phyloP scores from a whole-genome alignment of 495 filamentous ascomycete species.

The Sporormia fimetaria region DNA sequence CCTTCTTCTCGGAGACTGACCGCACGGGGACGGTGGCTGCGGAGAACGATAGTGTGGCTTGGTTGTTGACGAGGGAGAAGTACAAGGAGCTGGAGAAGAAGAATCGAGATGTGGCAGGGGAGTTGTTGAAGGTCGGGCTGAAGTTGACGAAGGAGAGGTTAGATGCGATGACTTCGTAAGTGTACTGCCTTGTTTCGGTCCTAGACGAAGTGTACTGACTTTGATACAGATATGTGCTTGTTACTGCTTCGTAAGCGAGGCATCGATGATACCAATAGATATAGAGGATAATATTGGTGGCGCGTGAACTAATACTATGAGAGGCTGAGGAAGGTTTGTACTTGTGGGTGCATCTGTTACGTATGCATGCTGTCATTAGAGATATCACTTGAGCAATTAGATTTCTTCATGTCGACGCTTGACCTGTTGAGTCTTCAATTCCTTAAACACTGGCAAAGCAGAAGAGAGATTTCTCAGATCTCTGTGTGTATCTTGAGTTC shows the following conservation, averaged over 20 bases:
- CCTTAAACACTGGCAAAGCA: no score
- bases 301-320: no score
- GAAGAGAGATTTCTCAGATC: no score
- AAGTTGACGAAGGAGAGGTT: constrained; percentile 85
- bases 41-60: constrained; percentile 70
- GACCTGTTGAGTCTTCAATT: no score
- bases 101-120: constrained; percentile 64
- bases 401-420: no score
- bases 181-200: background rate
- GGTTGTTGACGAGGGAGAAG: constrained; percentile 57
- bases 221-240: constrained; percentile 13
- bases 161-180: constrained; percentile 61
- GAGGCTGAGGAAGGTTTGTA: no score
- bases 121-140: constrained; percentile 70
- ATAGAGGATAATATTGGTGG: no score
- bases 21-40: constrained; percentile 77
- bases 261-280: no score
- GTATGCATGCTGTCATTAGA: no score
- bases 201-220: background rate
- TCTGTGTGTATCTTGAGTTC: no score
- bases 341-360: no score
- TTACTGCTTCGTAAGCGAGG: constrained; percentile 17
- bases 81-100: constrained; percentile 61
- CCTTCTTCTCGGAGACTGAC: constrained; percentile 83
- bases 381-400: no score